Evolutionary conservation across 2,329 filamentous ascomycete species (phyloP).

Genomic region (Aureobasidium pullulans): DNA sequence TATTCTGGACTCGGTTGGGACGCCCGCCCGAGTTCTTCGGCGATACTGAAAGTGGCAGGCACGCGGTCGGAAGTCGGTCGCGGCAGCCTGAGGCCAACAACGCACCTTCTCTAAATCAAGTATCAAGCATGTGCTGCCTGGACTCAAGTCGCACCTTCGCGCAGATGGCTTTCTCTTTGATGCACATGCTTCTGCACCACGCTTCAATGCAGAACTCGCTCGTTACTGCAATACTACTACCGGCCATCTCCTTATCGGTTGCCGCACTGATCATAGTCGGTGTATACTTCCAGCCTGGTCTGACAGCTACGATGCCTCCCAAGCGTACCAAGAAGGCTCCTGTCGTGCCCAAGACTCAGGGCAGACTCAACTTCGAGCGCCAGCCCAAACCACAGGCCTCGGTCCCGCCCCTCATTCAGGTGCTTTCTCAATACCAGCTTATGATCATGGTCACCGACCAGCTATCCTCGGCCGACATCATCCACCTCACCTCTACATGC

Average conservation of each 20-base stretch:
- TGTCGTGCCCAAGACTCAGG: background rate
- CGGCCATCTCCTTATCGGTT: background rate
- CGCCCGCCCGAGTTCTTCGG: background rate
- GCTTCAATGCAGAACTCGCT: background rate
- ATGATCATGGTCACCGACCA: slow-evolving; percentile 7
- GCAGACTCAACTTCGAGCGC: slow-evolving; percentile 1
- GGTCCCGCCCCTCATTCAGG: background rate
- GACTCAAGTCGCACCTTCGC: background rate
- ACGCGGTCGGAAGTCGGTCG: background rate
- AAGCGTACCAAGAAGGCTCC: background rate
- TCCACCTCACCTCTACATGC: slow-evolving; percentile 14
- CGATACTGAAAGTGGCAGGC: background rate
- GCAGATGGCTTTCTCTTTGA: background rate
- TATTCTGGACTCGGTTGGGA: too few species aligned
- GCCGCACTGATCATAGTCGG: too few species aligned
- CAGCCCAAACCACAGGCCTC: background rate
- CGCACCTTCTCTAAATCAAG: background rate
- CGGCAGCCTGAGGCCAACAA: background rate
- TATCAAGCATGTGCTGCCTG: background rate
- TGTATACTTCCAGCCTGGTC: background rate
- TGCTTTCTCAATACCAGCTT: slow-evolving; percentile 1
- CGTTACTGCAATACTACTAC: background rate
- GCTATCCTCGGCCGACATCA: slow-evolving; percentile 14
- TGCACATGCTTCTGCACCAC: background rate
- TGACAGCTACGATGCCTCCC: background rate